Percentiles rank a stretch among this genome's conserved stretches.
Conservation (phyloP, 2,329 filamentous ascomycete species). For the Pseudocercospora pini-densiflorae region DNA sequence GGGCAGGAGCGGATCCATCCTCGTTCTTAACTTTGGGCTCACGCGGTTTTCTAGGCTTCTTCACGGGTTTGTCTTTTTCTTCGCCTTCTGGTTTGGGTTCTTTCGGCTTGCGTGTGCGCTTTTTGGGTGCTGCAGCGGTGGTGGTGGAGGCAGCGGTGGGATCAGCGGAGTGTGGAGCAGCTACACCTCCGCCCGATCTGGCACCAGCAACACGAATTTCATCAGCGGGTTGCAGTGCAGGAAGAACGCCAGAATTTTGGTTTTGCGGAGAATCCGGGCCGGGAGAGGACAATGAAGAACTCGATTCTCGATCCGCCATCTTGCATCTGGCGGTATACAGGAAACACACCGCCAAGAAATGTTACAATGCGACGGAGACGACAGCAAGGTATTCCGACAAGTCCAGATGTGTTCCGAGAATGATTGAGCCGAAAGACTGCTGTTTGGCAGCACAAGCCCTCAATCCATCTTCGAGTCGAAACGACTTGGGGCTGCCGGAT, state of each 20-base stretch:
- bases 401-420: neutral
- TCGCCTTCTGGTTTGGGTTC: constrained; percentile 39
- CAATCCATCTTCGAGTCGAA: neutral
- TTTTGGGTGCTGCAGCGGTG: constrained; percentile 41
- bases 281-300: constrained; percentile 6
- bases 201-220: constrained; percentile 16
- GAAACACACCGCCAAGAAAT: neutral
- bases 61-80: constrained; percentile 47
- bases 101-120: constrained; percentile 49
- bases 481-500: constrained; percentile 7
- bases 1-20: constrained; percentile 41
- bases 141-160: constrained; percentile 37
- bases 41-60: constrained; percentile 51
- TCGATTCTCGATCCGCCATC: constrained; percentile 8
- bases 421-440: neutral
- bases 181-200: constrained; percentile 41
- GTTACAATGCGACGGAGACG: neutral
- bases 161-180: constrained; percentile 24
- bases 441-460: neutral
- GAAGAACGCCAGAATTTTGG: constrained; percentile 7
- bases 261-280: constrained; percentile 29
- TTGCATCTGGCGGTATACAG: neutral
- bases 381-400: neutral
- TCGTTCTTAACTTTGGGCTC: constrained; percentile 52
- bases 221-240: neutral